Conservation (phyloP, 768 basidiomycete species). For the Boletus sensibilis region DNA sequence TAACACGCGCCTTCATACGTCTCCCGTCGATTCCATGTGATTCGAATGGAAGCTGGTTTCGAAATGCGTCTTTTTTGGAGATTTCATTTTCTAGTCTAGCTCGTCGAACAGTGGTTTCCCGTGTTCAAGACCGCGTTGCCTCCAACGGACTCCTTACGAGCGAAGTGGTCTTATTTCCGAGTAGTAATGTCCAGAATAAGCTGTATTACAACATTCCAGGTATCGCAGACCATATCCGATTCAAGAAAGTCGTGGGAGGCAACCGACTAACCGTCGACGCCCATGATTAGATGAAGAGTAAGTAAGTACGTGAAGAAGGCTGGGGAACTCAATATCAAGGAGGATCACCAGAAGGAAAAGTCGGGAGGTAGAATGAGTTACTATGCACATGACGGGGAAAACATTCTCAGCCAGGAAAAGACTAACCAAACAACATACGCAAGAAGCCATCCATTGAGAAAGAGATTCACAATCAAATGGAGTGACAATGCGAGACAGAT, state of each 20-base stretch:
- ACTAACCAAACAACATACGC: conserved; percentile 23
- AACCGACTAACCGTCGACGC: conserved; percentile 16
- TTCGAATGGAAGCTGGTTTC: conserved; percentile 19
- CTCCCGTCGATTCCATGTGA: conserved; percentile 1
- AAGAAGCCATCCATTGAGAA: conserved; percentile 19
- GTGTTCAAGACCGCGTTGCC: not conserved
- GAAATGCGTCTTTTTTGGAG: conserved; percentile 1
- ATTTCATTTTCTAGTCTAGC: conserved; percentile 10
- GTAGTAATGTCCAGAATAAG: conserved; percentile 27
- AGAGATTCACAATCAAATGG: conserved; percentile 6
- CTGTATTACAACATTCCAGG: conserved; percentile 40
- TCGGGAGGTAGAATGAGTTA: not conserved
- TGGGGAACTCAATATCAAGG: conserved; percentile 14
- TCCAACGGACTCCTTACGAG: not conserved
- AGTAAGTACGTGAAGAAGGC: conserved; percentile 24
- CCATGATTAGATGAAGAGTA: conserved; percentile 27
- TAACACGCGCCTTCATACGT: not conserved
- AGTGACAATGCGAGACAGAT: conserved; percentile 10
- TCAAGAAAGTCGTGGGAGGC: conserved; percentile 19
- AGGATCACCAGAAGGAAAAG: conserved; percentile 1
- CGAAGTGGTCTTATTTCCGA: conserved; percentile 15
- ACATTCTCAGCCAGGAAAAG: conserved; percentile 1
- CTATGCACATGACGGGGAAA: conserved; percentile 25
- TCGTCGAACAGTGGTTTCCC: not conserved
- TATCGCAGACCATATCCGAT: conserved; percentile 35